Evolutionary conservation across 2,329 filamentous ascomycete species (phyloP).

Genomic region (Phoma sp.): DNA sequence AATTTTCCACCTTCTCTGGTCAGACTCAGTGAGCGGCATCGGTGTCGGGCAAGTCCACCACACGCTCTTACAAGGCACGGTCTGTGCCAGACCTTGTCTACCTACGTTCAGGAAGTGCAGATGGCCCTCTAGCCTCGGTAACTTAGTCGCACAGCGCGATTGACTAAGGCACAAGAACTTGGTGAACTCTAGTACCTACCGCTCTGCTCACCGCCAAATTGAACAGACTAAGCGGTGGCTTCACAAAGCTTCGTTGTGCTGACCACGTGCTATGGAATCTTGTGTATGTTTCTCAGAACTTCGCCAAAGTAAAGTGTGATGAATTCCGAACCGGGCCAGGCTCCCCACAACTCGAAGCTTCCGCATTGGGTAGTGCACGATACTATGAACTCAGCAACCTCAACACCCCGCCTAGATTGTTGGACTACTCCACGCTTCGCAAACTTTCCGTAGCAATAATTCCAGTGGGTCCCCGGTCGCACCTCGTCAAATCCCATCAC

Average conservation of each 20-base stretch:
- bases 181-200: not conserved
- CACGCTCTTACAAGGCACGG: too few species aligned
- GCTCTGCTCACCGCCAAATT: not conserved
- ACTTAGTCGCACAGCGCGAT: not conserved
- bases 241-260: not conserved
- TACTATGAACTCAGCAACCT: constrained; percentile 9
- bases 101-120: too few species aligned
- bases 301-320: not conserved
- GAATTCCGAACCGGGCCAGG: not conserved
- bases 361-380: constrained; percentile 15
- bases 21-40: too few species aligned
- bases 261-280: not conserved
- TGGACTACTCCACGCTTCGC: not conserved
- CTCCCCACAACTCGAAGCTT: constrained; percentile 1
- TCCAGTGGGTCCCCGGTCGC: constrained; percentile 1
- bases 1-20: not conserved
- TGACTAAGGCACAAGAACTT: not conserved
- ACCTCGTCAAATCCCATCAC: not conserved
- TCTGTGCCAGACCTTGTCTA: too few species aligned
- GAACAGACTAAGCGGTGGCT: not conserved
- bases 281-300: not conserved
- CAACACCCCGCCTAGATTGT: constrained; percentile 1
- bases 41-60: too few species aligned
- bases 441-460: not conserved
- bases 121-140: too few species aligned